These are phyloP conservation scores for Aspergillaceae sp. DNA, from an alignment of 2,329 filamentous ascomycete species.

Conservation along the genomic window DNA sequence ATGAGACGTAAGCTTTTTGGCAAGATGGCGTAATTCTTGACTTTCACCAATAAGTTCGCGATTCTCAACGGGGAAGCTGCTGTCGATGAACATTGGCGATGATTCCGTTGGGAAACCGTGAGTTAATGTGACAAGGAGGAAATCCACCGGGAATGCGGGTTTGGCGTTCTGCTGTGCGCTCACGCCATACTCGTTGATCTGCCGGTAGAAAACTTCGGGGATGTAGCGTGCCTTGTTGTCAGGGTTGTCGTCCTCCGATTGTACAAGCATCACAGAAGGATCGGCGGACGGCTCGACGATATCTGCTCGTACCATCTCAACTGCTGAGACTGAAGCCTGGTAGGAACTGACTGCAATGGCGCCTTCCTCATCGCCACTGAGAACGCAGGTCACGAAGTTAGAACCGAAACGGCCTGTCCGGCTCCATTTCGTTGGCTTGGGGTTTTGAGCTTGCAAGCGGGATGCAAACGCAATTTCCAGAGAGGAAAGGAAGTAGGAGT, in stretches of 20 bases:
- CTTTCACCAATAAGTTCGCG: constrained; percentile 75
- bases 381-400: constrained; percentile 91
- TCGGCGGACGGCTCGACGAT: constrained; percentile 93
- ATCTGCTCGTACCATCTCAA: constrained; percentile 93
- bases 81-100: constrained; percentile 62
- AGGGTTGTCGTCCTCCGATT: constrained; percentile 70
- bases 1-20: constrained; percentile 59
- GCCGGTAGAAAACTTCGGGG: constrained; percentile 92
- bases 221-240: constrained; percentile 73
- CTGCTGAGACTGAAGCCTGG: constrained; percentile 88
- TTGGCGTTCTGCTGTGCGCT: constrained; percentile 97
- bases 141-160: constrained; percentile 91
- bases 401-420: constrained; percentile 90
- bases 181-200: constrained; percentile 90
- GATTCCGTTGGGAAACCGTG: constrained; percentile 85
- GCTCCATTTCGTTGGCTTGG: constrained; percentile 92
- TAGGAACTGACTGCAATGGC: constrained; percentile 86
- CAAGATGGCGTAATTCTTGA: constrained; percentile 64
- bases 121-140: constrained; percentile 88
- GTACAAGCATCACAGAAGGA: constrained; percentile 87
- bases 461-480: constrained; percentile 86
- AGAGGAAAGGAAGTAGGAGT: constrained; percentile 90
- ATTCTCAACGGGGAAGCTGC: constrained; percentile 83
- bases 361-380: constrained; percentile 85
- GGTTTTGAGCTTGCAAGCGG: constrained; percentile 76